A percentile compares a stretch with the other conserved stretches of the same genome.
Evolutionary conservation across 129 eudicot genomes (phyloP).

Genomic region (Centella asiatica): DNA sequence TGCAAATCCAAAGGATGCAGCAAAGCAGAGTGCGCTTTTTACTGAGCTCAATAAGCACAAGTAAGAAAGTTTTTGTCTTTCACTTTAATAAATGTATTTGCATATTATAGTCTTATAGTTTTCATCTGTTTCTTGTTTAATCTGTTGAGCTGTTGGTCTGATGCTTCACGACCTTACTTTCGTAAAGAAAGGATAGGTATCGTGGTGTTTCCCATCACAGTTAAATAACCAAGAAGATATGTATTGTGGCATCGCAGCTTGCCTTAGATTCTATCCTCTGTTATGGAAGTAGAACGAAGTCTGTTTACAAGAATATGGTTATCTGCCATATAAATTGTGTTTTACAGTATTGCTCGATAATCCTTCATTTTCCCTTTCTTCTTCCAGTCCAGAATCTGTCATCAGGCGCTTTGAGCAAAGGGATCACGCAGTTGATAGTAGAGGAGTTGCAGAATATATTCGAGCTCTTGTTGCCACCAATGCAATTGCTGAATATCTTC

Average conservation of each 20-base stretch:
- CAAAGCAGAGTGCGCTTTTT: constrained; percentile 61
- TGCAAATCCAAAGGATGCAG: constrained; percentile 66
- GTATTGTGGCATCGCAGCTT: too few relatives aligned
- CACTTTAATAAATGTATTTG: neutral
- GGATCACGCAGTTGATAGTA: constrained; percentile 82
- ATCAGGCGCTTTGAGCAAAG: constrained; percentile 80
- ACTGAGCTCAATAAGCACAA: constrained; percentile 81
- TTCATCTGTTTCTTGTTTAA: neutral
- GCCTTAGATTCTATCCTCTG: too few relatives aligned
- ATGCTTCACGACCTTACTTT: too few relatives aligned
- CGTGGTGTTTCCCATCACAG: too few relatives aligned
- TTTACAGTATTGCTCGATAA: neutral
- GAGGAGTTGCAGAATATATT: constrained; percentile 82
- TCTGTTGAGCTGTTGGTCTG: too few relatives aligned
- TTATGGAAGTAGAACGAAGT: too few relatives aligned
- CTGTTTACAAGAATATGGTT: too few relatives aligned
- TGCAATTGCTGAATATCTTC: constrained; percentile 80
- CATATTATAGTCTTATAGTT: neutral
- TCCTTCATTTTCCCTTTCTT: neutral
- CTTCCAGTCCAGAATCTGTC: constrained; percentile 71
- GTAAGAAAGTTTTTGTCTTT: constrained; percentile 18
- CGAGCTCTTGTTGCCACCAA: constrained; percentile 86
- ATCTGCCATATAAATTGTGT: neutral
- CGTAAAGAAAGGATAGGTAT: too few relatives aligned
- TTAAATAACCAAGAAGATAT: too few relatives aligned